Base-by-base conservation (phyloP, 2,329 filamentous ascomycete species). In the Fusarium begoniae region DNA sequence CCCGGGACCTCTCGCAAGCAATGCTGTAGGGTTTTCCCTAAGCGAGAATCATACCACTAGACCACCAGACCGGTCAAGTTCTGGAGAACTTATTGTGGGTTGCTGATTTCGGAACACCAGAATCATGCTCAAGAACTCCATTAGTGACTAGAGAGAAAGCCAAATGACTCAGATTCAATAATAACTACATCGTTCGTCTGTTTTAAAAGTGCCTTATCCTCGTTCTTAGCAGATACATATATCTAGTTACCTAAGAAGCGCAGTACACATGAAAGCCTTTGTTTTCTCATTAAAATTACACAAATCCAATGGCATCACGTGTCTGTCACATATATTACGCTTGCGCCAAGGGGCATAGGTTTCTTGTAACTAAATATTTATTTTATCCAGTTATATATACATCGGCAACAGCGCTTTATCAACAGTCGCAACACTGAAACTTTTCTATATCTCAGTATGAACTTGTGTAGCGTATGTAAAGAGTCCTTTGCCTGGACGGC, bases 21-120 rank as follows among this genome's bases (percentile, higher is more conserved):
- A 50, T 75, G 80, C 81, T 80, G 37, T 75, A 80, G 82, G 81
- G 81, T 83, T 72, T 74, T 80, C 89, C 89, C 89, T 91, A 90
- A 90, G 89, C 89, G 88, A 90, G 89, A 90, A 91, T 90, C 88
- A 90, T 91, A 90, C 89, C 89, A 87, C 89, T 90, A 90, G 88
- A 89, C 88, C 87, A 90, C 81, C 83, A 84, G 83, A 84, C 83
- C 84, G 28, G 8, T 11, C 7, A 15, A 40, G 3, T 20, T 24
- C 8, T 8, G 9, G 17, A 38, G 38, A 32, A 58, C 32, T 12
- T 47, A 4, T 9, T 44, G 28, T 38, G 15, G 37, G 44, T 48
- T 22, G 4, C 20, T 61, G 22, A 1, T 1, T 8, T 2, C n/a
- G 17, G 5, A 0, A 13, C 0, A 0, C 2, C n/a, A 12, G 5